Conservation (phyloP, 345 rosid species). For the Hevea brasiliensis region DNA sequence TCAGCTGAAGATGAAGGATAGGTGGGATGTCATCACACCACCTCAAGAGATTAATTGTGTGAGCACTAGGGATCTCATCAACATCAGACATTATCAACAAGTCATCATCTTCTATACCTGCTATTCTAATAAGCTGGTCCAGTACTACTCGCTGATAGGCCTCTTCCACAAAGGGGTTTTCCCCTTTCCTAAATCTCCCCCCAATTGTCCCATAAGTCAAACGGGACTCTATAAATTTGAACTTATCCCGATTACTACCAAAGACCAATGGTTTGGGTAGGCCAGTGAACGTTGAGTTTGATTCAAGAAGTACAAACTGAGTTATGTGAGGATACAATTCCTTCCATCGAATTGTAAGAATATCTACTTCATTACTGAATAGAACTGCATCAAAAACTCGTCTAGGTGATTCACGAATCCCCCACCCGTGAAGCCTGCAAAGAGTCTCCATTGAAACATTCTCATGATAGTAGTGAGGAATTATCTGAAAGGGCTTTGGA, state of each 20-base stretch:
- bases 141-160: slow-evolving; percentile 87
- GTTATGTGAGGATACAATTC: slow-evolving; percentile 79
- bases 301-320: slow-evolving; percentile 83
- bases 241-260: slow-evolving; percentile 49
- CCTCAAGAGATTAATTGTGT: slow-evolving; percentile 78
- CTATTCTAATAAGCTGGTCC: slow-evolving; percentile 76
- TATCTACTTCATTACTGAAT: slow-evolving; percentile 79
- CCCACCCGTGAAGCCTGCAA: slow-evolving; percentile 88
- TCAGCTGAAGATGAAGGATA: slow-evolving; percentile 83
- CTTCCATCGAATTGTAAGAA: slow-evolving; percentile 83
- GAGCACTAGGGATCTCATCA: slow-evolving; percentile 94
- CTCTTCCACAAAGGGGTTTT: slow-evolving; percentile 91
- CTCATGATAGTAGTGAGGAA: slow-evolving; percentile 80
- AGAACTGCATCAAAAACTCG: slow-evolving; percentile 83
- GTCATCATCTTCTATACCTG: slow-evolving; percentile 89
- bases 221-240: slow-evolving; percentile 67
- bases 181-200: slow-evolving; percentile 79
- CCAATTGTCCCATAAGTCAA: slow-evolving; percentile 78
- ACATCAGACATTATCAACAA: slow-evolving; percentile 95
- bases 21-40: slow-evolving; percentile 89
- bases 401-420: slow-evolving; percentile 74
- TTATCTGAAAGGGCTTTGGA: slow-evolving; percentile 51
- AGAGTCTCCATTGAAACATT: slow-evolving; percentile 70
- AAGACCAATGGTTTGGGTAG: slow-evolving; percentile 64
- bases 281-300: slow-evolving; percentile 88